phyloP scores from a whole-genome alignment of 73 alveolate genomes.

The Urostyla sp. region DNA sequence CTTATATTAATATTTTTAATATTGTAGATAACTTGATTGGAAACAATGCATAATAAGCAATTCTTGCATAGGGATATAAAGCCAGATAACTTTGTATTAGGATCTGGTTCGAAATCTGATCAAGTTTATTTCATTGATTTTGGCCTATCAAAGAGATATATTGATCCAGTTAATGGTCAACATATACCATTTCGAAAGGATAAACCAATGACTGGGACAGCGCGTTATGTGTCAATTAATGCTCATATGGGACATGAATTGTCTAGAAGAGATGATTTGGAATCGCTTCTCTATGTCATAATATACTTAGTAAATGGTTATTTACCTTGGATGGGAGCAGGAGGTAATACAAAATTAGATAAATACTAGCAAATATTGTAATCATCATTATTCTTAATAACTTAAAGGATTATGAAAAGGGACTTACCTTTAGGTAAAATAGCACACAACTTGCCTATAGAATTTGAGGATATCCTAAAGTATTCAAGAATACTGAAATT shows the following conservation, averaged over 20 bases:
- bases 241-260: conserved; percentile 49
- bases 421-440: conserved; percentile 15
- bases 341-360: conserved; percentile 18
- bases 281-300: conserved; percentile 17
- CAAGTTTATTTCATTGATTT: conserved; percentile 87
- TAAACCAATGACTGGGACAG: conserved; percentile 92
- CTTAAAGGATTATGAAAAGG: conserved; percentile 10
- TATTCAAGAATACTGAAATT: conserved; percentile 48
- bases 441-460: conserved; percentile 72
- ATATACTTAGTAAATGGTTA: conserved; percentile 15
- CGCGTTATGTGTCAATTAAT: conserved; percentile 80
- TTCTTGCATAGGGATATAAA: conserved; percentile 89
- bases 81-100: conserved; percentile 91
- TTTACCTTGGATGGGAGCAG: conserved; percentile 46
- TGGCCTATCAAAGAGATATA: conserved; percentile 91
- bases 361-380: conserved; percentile 21
- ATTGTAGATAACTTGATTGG: conserved; percentile 68
- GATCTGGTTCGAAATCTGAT: conserved; percentile 68
- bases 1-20: too few species aligned
- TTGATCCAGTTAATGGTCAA: conserved; percentile 85
- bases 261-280: conserved; percentile 48
- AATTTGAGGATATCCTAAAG: conserved; percentile 37
- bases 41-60: conserved; percentile 80
- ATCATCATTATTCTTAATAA: too few species aligned
- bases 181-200: conserved; percentile 89